These are phyloP conservation scores for Diutina scorzettiae DNA, from an alignment of 1,139 yeast genomes.

Conservation along the genomic window DNA sequence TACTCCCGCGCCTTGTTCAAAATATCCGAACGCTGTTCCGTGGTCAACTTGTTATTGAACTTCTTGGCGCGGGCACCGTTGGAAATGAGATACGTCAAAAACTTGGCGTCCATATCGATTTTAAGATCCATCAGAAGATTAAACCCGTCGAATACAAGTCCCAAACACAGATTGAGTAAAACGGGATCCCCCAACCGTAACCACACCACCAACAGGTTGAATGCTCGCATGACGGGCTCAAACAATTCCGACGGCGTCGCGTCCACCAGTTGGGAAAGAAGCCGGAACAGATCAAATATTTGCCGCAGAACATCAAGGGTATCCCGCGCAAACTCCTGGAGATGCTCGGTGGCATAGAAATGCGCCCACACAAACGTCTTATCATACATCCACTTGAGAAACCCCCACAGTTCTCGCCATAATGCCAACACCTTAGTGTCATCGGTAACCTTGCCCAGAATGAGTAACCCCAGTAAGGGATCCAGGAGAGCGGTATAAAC, in stretches of 20 bases:
- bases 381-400: constrained; percentile 55
- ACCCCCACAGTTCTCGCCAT: constrained; percentile 67
- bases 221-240: constrained; percentile 33
- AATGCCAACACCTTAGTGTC: constrained; percentile 19
- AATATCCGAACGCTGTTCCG: constrained; percentile 46
- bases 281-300: constrained; percentile 51
- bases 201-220: constrained; percentile 62
- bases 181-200: constrained; percentile 70
- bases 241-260: constrained; percentile 13
- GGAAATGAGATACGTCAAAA: constrained; percentile 44
- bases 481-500: constrained; percentile 51
- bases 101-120: constrained; percentile 34
- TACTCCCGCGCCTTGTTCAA: constrained; percentile 44
- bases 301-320: constrained; percentile 67
- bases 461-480: constrained; percentile 44
- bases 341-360: constrained; percentile 39
- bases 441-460: constrained; percentile 9
- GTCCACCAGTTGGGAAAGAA: constrained; percentile 19
- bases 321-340: constrained; percentile 78
- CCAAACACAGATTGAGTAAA: constrained; percentile 62
- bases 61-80: constrained; percentile 56
- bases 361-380: constrained; percentile 68
- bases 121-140: constrained; percentile 46
- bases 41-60: constrained; percentile 52
- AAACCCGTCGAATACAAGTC: constrained; percentile 53